phyloP scores from a whole-genome alignment of 768 basidiomycete species.

The Hirschioporus abietinus region DNA sequence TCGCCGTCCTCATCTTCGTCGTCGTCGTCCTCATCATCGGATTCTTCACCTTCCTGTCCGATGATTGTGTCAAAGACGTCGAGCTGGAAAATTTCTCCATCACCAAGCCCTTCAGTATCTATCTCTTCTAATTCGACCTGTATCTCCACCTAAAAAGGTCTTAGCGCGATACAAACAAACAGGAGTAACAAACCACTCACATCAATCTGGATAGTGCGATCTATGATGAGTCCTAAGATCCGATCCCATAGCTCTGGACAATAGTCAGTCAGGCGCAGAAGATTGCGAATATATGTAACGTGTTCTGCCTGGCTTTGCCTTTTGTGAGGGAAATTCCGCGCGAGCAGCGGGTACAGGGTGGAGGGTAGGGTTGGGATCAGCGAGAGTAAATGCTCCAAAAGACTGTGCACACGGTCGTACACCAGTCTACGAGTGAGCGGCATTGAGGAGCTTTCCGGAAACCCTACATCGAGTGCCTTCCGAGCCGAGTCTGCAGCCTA shows the following conservation, averaged over 20 bases:
- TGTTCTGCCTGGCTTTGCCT: constrained; percentile 76
- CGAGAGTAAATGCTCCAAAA: constrained; percentile 81
- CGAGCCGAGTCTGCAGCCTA: constrained; percentile 58
- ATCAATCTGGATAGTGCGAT: constrained; percentile 94
- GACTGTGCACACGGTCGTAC: constrained; percentile 81
- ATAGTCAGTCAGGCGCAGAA: constrained; percentile 76
- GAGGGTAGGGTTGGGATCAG: constrained; percentile 90
- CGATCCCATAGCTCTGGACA: constrained; percentile 84
- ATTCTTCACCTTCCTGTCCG: constrained; percentile 65
- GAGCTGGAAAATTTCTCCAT: constrained; percentile 59
- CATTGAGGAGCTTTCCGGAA: constrained; percentile 57
- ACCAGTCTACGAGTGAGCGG: constrained; percentile 78
- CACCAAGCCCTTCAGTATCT: constrained; percentile 49
- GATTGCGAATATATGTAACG: constrained; percentile 86
- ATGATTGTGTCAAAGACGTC: constrained; percentile 85
- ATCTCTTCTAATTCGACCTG: constrained; percentile 93
- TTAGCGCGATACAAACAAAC: constrained; percentile 2
- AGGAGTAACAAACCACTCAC: constrained; percentile 40
- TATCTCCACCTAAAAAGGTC: constrained; percentile 72
- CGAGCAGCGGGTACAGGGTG: constrained; percentile 78
- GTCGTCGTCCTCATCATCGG: constrained; percentile 52
- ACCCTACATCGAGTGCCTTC: constrained; percentile 49
- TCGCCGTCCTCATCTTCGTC: constrained; percentile 44
- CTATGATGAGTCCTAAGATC: constrained; percentile 81
- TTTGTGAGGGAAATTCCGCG: constrained; percentile 89